Percentiles rank a stretch among this genome's conserved stretches.
Evolutionary conservation across 2,329 filamentous ascomycete genomes (phyloP).

Genomic region (Alternaria longipes): DNA sequence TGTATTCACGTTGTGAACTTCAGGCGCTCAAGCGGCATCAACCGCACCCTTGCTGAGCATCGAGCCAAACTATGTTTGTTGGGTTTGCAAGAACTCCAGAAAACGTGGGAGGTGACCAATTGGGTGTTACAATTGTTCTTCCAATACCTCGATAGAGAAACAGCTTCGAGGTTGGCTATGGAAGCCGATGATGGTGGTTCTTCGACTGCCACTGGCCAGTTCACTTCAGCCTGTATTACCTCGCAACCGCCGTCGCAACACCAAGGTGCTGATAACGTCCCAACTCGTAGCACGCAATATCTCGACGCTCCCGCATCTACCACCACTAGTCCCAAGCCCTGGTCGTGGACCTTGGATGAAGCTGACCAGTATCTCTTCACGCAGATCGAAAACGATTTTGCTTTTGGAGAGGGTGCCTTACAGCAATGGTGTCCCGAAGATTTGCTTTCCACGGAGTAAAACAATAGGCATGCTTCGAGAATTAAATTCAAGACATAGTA

Average conservation of each 20-base stretch:
- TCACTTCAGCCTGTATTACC: constrained; percentile 13
- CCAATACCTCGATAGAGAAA: constrained; percentile 58
- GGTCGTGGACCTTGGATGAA: constrained; percentile 42
- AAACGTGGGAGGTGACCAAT: constrained; percentile 61
- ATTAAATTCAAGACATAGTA: not conserved
- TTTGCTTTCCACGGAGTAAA: constrained; percentile 13
- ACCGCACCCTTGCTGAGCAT: constrained; percentile 58
- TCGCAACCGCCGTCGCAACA: constrained; percentile 13
- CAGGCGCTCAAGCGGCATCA: constrained; percentile 48
- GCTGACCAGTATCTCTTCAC: constrained; percentile 43
- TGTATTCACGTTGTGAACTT: constrained; percentile 61
- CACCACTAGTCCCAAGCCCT: constrained; percentile 28
- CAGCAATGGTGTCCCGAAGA: constrained; percentile 34
- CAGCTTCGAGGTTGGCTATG: constrained; percentile 51
- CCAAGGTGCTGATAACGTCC: constrained; percentile 1
- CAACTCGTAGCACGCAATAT: not conserved
- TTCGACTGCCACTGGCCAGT: constrained; percentile 19
- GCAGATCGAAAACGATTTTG: constrained; percentile 45
- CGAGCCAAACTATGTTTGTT: constrained; percentile 60
- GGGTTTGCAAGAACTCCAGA: constrained; percentile 59
- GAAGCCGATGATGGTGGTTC: constrained; percentile 38
- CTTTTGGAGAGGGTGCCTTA: constrained; percentile 40
- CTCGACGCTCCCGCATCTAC: constrained; percentile 13
- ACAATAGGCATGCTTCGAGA: not conserved
- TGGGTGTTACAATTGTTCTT: constrained; percentile 61